Evolutionary conservation across 176 grass and related monocot species (phyloP).

Genomic region (Hyparrhenia diplandra): DNA sequence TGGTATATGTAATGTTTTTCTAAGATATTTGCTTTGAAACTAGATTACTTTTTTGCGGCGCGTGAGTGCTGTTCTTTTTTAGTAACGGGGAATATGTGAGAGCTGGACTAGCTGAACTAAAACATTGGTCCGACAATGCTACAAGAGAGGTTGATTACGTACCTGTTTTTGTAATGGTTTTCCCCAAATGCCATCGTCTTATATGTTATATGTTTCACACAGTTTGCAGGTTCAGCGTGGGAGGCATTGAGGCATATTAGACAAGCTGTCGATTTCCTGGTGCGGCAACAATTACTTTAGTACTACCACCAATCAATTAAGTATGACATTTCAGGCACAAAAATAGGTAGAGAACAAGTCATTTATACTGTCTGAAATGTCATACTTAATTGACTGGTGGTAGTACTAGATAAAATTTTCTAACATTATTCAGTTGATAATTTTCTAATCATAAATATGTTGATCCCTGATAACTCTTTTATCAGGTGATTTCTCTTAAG

Average conservation of each 20-base stretch:
- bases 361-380: background rate
- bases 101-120: conserved; percentile 72
- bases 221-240: conserved; percentile 80
- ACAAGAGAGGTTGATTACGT: conserved; percentile 64
- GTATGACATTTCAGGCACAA: background rate
- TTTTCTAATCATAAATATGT: conserved; percentile 7
- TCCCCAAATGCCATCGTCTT: conserved; percentile 24
- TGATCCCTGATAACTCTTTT: background rate
- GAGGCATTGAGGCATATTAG: conserved; percentile 76
- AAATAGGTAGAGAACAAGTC: background rate
- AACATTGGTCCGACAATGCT: conserved; percentile 73
- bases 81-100: conserved; percentile 92
- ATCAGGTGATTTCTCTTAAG: conserved; percentile 85
- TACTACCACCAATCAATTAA: background rate
- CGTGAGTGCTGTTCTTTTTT: conserved; percentile 88
- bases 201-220: conserved; percentile 32
- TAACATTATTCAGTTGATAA: background rate
- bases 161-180: conserved; percentile 22
- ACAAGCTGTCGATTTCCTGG: conserved; percentile 91
- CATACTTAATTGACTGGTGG: background rate
- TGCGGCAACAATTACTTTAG: conserved; percentile 19
- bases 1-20: conserved; percentile 25
- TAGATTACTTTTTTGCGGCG: conserved; percentile 75
- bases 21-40: conserved; percentile 30
- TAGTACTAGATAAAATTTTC: background rate